Conservation (phyloP, 352 stramenopile genomes). For the Phytophthora foliorum region DNA sequence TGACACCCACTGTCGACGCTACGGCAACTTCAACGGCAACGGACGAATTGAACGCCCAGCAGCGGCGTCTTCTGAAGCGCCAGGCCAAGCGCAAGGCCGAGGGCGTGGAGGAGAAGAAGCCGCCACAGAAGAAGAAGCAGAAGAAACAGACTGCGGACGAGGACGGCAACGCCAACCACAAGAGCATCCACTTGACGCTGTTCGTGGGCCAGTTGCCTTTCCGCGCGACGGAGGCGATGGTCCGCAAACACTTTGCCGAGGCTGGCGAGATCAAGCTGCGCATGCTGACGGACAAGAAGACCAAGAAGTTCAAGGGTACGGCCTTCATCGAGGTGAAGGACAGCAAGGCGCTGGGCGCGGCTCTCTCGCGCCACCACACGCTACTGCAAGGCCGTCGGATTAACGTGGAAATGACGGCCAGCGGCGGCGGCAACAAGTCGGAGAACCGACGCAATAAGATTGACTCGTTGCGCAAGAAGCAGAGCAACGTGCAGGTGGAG, state of each 20-base stretch:
- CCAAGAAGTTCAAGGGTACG: conserved; percentile 84
- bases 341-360: conserved; percentile 82
- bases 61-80: conserved; percentile 64
- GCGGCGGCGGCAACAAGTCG: conserved; percentile 86
- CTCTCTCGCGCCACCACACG: conserved; percentile 84
- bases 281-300: conserved; percentile 89
- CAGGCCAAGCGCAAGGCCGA: conserved; percentile 48
- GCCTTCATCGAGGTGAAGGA: conserved; percentile 90
- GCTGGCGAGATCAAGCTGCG: conserved; percentile 81
- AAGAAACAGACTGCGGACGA: conserved; percentile 45
- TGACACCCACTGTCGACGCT: conserved; percentile 7
- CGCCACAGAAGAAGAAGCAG: conserved; percentile 27
- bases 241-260: conserved; percentile 80
- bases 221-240: conserved; percentile 69
- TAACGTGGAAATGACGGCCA: conserved; percentile 89
- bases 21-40: neutral
- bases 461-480: conserved; percentile 78
- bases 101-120: conserved; percentile 18
- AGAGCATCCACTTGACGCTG: conserved; percentile 88
- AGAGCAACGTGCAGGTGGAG: conserved; percentile 85
- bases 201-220: conserved; percentile 88
- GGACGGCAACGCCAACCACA: conserved; percentile 39
- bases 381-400: conserved; percentile 84
- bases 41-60: conserved; percentile 55
- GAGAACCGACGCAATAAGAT: conserved; percentile 79